A percentile compares a stretch with the other conserved stretches of the same genome.
phyloP scores from a whole-genome alignment of 73 alveolate species.

The Paramecium caudatum region DNA sequence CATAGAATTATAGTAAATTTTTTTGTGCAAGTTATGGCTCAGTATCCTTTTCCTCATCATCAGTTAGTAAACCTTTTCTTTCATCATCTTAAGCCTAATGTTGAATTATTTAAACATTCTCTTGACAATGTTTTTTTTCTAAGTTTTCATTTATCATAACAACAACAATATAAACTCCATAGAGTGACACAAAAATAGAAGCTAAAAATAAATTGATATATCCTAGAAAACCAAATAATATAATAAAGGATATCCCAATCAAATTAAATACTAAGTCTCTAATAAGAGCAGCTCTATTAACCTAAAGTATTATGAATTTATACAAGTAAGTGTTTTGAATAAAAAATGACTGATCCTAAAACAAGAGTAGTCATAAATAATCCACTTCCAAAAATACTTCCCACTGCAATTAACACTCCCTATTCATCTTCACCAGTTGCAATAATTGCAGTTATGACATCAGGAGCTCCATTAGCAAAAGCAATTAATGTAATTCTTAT shows the following conservation, averaged over 20 bases:
- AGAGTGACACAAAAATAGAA: slow-evolving; percentile 35
- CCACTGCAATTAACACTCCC: slow-evolving; percentile 72
- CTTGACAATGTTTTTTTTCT: slow-evolving; percentile 22
- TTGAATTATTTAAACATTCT: background rate
- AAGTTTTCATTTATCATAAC: slow-evolving; percentile 27
- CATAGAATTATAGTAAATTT: too few relatives aligned
- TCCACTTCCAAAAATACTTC: slow-evolving; percentile 81
- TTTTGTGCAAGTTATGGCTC: too few relatives aligned
- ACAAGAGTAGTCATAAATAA: slow-evolving; percentile 79
- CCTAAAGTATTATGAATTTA: slow-evolving; percentile 58
- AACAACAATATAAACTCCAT: slow-evolving; percentile 14
- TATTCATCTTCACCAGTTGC: slow-evolving; percentile 83
- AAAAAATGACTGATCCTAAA: slow-evolving; percentile 81
- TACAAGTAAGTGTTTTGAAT: slow-evolving; percentile 84
- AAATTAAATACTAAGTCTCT: slow-evolving; percentile 87
- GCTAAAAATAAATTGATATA: slow-evolving; percentile 28
- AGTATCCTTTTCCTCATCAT: too few relatives aligned
- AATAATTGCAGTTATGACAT: slow-evolving; percentile 94
- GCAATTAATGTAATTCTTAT: slow-evolving; percentile 95
- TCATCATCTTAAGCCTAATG: background rate
- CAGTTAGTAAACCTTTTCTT: background rate
- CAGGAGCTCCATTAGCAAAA: slow-evolving; percentile 99
- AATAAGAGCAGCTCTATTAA: slow-evolving; percentile 76
- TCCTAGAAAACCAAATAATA: slow-evolving; percentile 78
- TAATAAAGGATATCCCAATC: slow-evolving; percentile 69